Evolutionary conservation across 345 rosid species (phyloP), one percentile per base, ranked within the genome.

Genomic region (Acer negundo): DNA sequence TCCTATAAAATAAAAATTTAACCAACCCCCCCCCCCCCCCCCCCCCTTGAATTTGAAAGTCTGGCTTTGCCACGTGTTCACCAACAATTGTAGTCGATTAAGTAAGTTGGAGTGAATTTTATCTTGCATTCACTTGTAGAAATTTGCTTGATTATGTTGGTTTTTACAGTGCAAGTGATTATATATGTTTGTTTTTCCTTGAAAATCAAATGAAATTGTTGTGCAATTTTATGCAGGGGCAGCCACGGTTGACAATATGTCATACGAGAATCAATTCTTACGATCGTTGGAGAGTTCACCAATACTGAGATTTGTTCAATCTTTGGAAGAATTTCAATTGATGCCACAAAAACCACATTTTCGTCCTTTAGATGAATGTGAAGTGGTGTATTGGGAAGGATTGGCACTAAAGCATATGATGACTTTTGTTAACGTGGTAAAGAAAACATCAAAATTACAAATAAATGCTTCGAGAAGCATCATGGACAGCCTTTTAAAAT

Each of bases 261-360:
- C 61, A 0, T 62, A 53, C 1, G 26, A 62, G 67, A 26, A 69
- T 62, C 74, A 9, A 22, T 23, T 5, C 62, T 16, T 72, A 51
- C 80, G 76, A 62, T 80, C 74, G 38, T 61, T 77, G 49, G 81
- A 80, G 63, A 38, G 55, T 53, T 79, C 82, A 10, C 49, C 80
- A 12, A 4, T 79, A 4, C 70, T 83, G 80, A 35, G 75, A 72
- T 62, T 77, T 7, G 61, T 83, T 46, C 80, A 86, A 42, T 72
- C 80, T 20, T 47, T 81, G 64, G 85, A 79, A 79, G 75, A 68
- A 20, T 81, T 83, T 71, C 59, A 75, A 51, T 40, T 15, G 31
- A 44, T 81, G 42, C 86, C 83, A 31, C 89, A 86, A 66, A 69
- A 77, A 13, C 85, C 83, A n/a, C 89, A 86, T 80, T 86, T 86